A percentile compares a stretch with the other conserved stretches of the same genome.
phyloP scores from a whole-genome alignment of 306 rosid species.

The Begonia masoniana region DNA sequence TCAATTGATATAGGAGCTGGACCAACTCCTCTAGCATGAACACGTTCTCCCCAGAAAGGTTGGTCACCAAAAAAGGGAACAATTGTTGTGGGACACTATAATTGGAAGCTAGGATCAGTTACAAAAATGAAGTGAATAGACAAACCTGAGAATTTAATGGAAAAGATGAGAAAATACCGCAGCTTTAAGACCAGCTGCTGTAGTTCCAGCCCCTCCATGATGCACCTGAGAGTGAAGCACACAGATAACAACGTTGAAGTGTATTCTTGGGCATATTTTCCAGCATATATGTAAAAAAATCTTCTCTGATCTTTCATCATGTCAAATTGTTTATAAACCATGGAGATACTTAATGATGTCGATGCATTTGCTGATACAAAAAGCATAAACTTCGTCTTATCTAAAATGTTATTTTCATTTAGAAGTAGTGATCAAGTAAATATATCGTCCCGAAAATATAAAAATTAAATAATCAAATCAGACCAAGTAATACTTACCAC shows the following conservation, averaged over 20 bases:
- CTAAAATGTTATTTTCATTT: too few relatives aligned
- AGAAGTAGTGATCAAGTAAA: neutral
- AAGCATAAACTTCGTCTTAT: too few relatives aligned
- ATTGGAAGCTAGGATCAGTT: conserved; percentile 2
- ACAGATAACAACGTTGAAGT: neutral
- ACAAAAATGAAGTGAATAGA: too few relatives aligned
- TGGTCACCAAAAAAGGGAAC: conserved; percentile 98
- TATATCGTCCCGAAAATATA: neutral
- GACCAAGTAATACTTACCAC: conserved; percentile 49
- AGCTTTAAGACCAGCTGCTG: conserved; percentile 98
- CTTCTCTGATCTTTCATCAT: too few relatives aligned
- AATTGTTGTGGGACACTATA: conserved; percentile 82
- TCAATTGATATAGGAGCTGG: conserved; percentile 89
- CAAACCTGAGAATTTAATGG: conserved; percentile 5
- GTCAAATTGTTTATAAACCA: too few relatives aligned
- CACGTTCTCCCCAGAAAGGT: conserved; percentile 99
- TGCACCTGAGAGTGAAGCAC: conserved; percentile 50
- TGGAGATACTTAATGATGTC: too few relatives aligned
- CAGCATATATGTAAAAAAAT: too few relatives aligned
- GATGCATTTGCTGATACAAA: too few relatives aligned
- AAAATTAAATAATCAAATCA: neutral
- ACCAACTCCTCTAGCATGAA: conserved; percentile 87
- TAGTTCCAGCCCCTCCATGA: conserved; percentile 99
- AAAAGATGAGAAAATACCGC: conserved; percentile 41
- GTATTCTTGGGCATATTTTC: too few relatives aligned